Evolutionary conservation across 83 land plant species (phyloP).

Genomic region (Larix sibirica): DNA sequence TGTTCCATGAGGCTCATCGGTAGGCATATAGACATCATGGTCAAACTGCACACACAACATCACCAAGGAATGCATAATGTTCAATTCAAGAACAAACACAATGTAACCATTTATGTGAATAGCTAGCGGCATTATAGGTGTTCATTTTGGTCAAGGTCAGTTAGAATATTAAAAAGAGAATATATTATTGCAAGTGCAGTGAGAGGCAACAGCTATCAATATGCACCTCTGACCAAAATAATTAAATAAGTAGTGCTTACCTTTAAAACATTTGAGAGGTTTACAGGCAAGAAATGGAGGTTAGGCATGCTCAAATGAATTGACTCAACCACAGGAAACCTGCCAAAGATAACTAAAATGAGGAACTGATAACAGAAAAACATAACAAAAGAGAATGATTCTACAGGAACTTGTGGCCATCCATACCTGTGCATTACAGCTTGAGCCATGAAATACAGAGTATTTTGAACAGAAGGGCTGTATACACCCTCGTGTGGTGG

Average conservation of each 20-base stretch:
- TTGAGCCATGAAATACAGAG: slow-evolving; percentile 87
- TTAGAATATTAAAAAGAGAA: background rate
- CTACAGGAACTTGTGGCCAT: background rate
- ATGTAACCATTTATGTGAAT: background rate
- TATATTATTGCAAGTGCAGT: background rate
- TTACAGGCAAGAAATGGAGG: slow-evolving; percentile 94
- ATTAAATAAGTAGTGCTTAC: slow-evolving; percentile 31
- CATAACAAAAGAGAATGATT: background rate
- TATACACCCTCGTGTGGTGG: slow-evolving; percentile 82
- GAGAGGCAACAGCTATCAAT: background rate
- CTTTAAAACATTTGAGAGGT: slow-evolving; percentile 77
- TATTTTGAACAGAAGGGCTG: slow-evolving; percentile 97
- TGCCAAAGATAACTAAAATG: slow-evolving; percentile 26
- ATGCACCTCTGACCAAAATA: background rate
- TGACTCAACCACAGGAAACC: slow-evolving; percentile 74
- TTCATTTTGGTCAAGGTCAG: background rate
- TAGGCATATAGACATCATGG: slow-evolving; percentile 96
- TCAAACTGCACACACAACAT: slow-evolving; percentile 68
- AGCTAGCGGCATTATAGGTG: background rate
- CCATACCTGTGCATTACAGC: slow-evolving; percentile 76
- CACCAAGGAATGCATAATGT: slow-evolving; percentile 1
- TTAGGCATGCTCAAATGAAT: slow-evolving; percentile 93
- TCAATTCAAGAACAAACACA: background rate
- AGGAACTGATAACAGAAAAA: background rate
- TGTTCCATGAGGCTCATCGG: slow-evolving; percentile 97